Conservation (phyloP, 2,329 filamentous ascomycete species). For the Xenoacremonium recifei region DNA sequence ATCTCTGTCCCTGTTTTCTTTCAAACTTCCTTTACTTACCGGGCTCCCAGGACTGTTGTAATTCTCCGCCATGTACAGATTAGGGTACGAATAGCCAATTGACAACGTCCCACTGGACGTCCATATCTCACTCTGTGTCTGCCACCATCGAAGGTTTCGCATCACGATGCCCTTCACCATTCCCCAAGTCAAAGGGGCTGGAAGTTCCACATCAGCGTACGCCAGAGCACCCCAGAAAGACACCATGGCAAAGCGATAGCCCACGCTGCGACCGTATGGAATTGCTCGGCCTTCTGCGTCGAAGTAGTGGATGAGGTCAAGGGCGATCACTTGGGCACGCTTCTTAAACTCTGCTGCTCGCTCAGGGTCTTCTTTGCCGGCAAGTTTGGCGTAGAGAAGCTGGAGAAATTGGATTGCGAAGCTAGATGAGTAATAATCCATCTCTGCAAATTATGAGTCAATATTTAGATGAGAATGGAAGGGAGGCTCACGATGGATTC, state of each 20-base stretch:
- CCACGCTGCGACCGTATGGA: slow-evolving; percentile 51
- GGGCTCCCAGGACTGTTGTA: slow-evolving; percentile 75
- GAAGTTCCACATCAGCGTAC: slow-evolving; percentile 39
- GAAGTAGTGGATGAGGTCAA: slow-evolving; percentile 75
- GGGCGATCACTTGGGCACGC: slow-evolving; percentile 63
- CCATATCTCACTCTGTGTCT: slow-evolving; percentile 42
- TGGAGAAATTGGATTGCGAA: slow-evolving; percentile 82
- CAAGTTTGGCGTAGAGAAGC: slow-evolving; percentile 72
- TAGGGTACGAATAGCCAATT: slow-evolving; percentile 75
- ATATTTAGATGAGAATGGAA: neutral
- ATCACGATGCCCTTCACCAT: slow-evolving; percentile 48
- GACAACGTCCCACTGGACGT: slow-evolving; percentile 58
- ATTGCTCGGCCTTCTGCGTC: slow-evolving; percentile 61
- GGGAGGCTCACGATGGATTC: slow-evolving; percentile 59
- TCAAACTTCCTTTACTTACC: slow-evolving; percentile 51
- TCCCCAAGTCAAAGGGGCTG: slow-evolving; percentile 36
- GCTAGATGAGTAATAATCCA: slow-evolving; percentile 82
- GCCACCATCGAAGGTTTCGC: slow-evolving; percentile 52
- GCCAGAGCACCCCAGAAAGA: slow-evolving; percentile 48
- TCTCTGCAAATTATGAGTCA: slow-evolving; percentile 47
- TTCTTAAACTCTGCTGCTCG: slow-evolving; percentile 68
- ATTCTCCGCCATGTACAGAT: slow-evolving; percentile 79
- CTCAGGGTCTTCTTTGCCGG: slow-evolving; percentile 62
- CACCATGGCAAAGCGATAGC: slow-evolving; percentile 50
- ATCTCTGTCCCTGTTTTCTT: too few species aligned